Base-by-base conservation (phyloP, 2,329 filamentous ascomycete species). In the Huntiella omanensis region DNA sequence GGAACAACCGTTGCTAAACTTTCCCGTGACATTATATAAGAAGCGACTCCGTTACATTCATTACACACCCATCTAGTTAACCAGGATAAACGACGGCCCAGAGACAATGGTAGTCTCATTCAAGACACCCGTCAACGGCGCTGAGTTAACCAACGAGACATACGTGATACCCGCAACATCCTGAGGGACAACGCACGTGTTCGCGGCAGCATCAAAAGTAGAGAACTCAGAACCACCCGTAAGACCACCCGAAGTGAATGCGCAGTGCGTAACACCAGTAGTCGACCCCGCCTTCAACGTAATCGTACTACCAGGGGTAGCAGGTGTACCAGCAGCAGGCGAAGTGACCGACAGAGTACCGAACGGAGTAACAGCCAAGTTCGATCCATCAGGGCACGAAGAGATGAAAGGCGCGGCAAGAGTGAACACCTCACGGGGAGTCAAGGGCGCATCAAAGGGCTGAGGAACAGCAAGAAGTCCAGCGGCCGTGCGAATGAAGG, bases 351-450 rank as follows among this genome's bases (percentile, higher is more conserved):
- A 64, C 40, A 78, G 60, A 3, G 65, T 56, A 1, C 44, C 79
- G 74, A 75, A 83, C 72, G 52, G 77, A 64, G 49, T 67, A 70
- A 60, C 80, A 67, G 53, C 70, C 75, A 50, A 78, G 67, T 51
- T 70, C 69, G 58, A 83, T 48, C 73, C 76, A 22, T 69, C 60
- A 12, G 80, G 81, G 65, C 80, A 86, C 28, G 73, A 74, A 47
- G 62, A 59, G 65, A 86, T 84, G 67, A 85, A 85, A 39, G 72
- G 71, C 1, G 79, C 74, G 38, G 80, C 80, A 46, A 86, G 70
- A 34, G 78, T 79, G 67, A 83, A 84, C 59, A 84, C 75, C 52
- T 75, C 73, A 53, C 73, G 70, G 52, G 78, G 74, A 28, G 72
- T 71, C 10, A 86, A 73, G 1, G 80, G 68, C 1, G 75, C 77